Percentiles rank a stretch among this genome's conserved stretches.
phyloP scores from a whole-genome alignment of 768 basidiomycete genomes.

The Pulveroboletus ravenelii region DNA sequence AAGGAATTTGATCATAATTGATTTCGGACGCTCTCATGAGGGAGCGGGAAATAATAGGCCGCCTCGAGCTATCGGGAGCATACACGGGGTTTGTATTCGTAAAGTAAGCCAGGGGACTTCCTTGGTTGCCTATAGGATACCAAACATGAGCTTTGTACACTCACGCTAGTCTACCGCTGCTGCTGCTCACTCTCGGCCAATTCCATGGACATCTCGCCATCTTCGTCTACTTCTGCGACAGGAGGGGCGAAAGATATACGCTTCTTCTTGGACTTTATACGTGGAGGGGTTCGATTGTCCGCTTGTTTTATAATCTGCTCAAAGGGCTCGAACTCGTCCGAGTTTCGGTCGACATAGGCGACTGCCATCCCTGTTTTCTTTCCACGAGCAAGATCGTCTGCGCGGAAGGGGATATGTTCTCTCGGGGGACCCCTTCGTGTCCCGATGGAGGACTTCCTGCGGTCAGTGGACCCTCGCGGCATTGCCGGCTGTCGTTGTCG shows the following conservation, averaged over 20 bases:
- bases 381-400: constrained; percentile 70
- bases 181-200: constrained; percentile 60
- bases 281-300: constrained; percentile 60
- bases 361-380: constrained; percentile 78
- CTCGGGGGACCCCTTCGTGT: constrained; percentile 56
- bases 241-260: constrained; percentile 36
- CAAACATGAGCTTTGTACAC: constrained; percentile 2
- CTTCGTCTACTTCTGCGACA: constrained; percentile 40
- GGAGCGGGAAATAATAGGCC: constrained; percentile 41
- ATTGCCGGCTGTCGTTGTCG: constrained; percentile 13
- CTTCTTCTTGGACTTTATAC: constrained; percentile 47
- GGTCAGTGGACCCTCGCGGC: constrained; percentile 24
- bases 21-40: constrained; percentile 49
- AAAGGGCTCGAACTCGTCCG: constrained; percentile 81
- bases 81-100: constrained; percentile 32
- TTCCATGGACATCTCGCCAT: constrained; percentile 79
- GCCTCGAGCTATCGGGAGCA: constrained; percentile 35
- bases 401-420: constrained; percentile 72
- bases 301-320: constrained; percentile 68
- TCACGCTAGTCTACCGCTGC: constrained; percentile 21
- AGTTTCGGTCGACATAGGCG: constrained; percentile 61
- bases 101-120: constrained; percentile 34
- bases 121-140: constrained; percentile 23
- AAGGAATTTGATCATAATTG: constrained; percentile 61
- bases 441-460: constrained; percentile 37